A percentile compares a stretch with the other conserved stretches of the same genome.
These are phyloP conservation scores for Scopulariopsis brevicaulis DNA, from an alignment of 2,329 filamentous ascomycete species.

Conservation along the genomic window DNA sequence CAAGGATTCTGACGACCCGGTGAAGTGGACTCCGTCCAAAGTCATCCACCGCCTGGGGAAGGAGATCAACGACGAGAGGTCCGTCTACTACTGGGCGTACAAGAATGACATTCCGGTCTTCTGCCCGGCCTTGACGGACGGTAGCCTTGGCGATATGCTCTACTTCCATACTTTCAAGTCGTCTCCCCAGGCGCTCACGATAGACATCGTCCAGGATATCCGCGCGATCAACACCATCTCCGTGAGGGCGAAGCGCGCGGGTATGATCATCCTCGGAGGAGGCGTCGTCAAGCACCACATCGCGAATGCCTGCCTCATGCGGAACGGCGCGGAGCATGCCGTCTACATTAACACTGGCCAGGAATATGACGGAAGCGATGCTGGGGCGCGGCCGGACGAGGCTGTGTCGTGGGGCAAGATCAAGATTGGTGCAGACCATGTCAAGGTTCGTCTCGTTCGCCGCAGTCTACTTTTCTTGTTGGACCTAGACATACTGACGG, in stretches of 20 bases:
- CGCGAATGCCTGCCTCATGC: slow-evolving; percentile 93
- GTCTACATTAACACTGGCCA: slow-evolving; percentile 97
- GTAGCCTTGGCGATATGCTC: slow-evolving; percentile 92
- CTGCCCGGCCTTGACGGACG: slow-evolving; percentile 91
- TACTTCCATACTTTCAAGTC: slow-evolving; percentile 96
- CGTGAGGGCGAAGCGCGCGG: slow-evolving; percentile 74
- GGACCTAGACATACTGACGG: not conserved
- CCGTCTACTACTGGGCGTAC: slow-evolving; percentile 95
- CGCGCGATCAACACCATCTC: slow-evolving; percentile 86
- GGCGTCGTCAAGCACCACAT: slow-evolving; percentile 98
- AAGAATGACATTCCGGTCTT: slow-evolving; percentile 96
- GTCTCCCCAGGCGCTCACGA: slow-evolving; percentile 66
- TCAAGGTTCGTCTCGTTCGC: slow-evolving; percentile 54
- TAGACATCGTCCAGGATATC: slow-evolving; percentile 93
- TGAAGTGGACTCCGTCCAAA: slow-evolving; percentile 90
- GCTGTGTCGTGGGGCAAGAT: slow-evolving; percentile 99
- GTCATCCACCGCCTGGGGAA: slow-evolving; percentile 82
- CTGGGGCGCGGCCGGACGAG: slow-evolving; percentile 88
- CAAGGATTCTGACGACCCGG: slow-evolving; percentile 50
- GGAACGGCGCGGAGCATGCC: slow-evolving; percentile 91
- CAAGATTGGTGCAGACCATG: slow-evolving; percentile 73
- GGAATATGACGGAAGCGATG: slow-evolving; percentile 96
- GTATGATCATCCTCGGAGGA: slow-evolving; percentile 92
- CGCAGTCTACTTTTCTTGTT: not conserved
- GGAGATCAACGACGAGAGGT: slow-evolving; percentile 87